Evolutionary conservation across 2,329 filamentous ascomycete genomes (phyloP), one percentile per base, ranked within the genome.

Genomic region (Pyrenophora teres): DNA sequence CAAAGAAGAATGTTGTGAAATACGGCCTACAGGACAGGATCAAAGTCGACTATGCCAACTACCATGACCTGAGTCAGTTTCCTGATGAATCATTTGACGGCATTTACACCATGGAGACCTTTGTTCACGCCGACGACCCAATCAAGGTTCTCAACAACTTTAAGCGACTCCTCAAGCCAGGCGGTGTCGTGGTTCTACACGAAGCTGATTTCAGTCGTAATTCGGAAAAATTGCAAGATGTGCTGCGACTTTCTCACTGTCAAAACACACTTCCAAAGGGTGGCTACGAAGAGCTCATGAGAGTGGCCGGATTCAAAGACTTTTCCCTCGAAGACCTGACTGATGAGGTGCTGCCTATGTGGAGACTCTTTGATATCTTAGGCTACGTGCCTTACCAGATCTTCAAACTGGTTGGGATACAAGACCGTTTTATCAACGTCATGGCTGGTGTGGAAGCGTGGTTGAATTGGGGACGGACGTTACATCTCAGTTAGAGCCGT

Each of bases 31-130:
- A 72, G 6, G 70, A 71, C 6, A 60, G 62, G 30, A 62, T 83
- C 13, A 63, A 64, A 0, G 76, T 78, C 12, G 62, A 60, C 3
- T 72, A 72, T 52, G 77, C 75, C 64, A 79, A 83, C 56, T 84
- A 83, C 57, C 81, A 83, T 55, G 69, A 82, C 53, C 71, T 84
- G 1, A 74, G 78, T 2, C 52, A 56, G 4, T 67, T 82, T 18
- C 46, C 57, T 0, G 57, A 69, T 21, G 65, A 58, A 3, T 77
- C 72, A 0, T 75, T 80, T 36, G 80, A 84, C 46, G 81, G 80
- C 3, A 68, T 80, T 23, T 84, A 83, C 62, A 83, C 81, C 0
- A 80, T 83, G 77, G 80, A 84, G 64, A 82, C 80, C 0, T 76
- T 84, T 40, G 80, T 82, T 0, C 81, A 84, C 58, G 79, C 81